Conservation (phyloP, 2,329 filamentous ascomycete genomes). For the Stachybotrys chartarum region DNA sequence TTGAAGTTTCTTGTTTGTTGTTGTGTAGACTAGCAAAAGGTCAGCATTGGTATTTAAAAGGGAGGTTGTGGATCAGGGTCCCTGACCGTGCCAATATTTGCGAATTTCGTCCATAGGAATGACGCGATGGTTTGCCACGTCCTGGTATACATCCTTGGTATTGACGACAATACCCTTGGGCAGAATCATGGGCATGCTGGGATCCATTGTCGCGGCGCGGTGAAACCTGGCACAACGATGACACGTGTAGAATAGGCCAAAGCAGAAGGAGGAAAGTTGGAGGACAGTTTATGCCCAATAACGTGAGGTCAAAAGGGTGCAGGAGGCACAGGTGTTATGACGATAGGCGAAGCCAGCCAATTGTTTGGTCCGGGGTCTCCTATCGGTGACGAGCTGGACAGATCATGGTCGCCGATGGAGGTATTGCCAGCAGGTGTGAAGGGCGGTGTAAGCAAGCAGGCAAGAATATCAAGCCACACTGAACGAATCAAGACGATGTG, state of each 20-base stretch:
- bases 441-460: background rate
- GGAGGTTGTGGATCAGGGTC: background rate
- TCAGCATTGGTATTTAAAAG: constrained; percentile 10
- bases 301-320: background rate
- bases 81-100: constrained; percentile 50
- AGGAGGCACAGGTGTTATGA: background rate
- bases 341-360: constrained; percentile 4
- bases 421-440: background rate
- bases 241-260: no score
- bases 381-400: constrained; percentile 8
- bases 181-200: constrained; percentile 36
- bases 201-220: constrained; percentile 19
- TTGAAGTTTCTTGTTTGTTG: constrained; percentile 48
- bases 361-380: constrained; percentile 6
- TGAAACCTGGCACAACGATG: no score
- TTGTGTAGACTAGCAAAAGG: constrained; percentile 46
- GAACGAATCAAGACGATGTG: background rate
- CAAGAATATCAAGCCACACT: background rate
- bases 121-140: constrained; percentile 43
- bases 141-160: constrained; percentile 41
- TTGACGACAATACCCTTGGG: constrained; percentile 53
- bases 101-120: constrained; percentile 46
- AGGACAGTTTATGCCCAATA: background rate
- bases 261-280: no score
- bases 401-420: constrained; percentile 14